Evolutionary conservation across 2,329 filamentous ascomycete species (phyloP), one percentile per base, ranked within the genome.

Genomic region (Emmonsiellopsis sp.): DNA sequence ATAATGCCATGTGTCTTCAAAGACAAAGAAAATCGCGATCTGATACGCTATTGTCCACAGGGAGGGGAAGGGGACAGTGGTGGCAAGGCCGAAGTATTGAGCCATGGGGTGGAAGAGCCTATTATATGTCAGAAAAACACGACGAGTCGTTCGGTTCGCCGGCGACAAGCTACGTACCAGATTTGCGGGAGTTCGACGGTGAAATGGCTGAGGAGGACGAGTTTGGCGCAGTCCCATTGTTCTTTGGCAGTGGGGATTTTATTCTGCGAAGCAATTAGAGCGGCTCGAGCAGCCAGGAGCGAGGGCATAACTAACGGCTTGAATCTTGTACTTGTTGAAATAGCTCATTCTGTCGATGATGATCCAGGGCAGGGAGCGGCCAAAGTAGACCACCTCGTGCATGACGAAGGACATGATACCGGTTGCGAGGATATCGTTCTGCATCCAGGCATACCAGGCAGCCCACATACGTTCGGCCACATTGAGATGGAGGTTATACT

Each of bases 1-100:
- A 80, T 98, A 98, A 74, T 98, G 93, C 93, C 93, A 98, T 61
- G 92, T 77, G 72, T 98, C 93, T 73, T 98, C 93, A 65, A 96
- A 74, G 55, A 97, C 81, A 74, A 98, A 98, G 80, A 97, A 94
- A 68, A 97, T 79, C 56, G 85, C 81, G 61, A 98, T 92, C 65
- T 98, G 93, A 68, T 87, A 83, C 59, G 86, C 86, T 79, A 98
- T 97, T 65, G 85, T 96, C 74, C 80, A 86, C 61, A 85, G 64
- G 10, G 86, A 77, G 36, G 93, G 93, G 77, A 98, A 98, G 8
- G 92, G 93, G 48, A 95, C 88, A 57, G 83, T 82, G 60, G 88
- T 95, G 55, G 85, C 79, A 73, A 98, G 86, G 64, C 93, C 93
- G 69, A 89, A 91, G 74, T 83, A 95, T 68, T 91, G 88, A 55